A percentile compares a stretch with the other conserved stretches of the same genome.
phyloP scores from a whole-genome alignment of 2,329 filamentous ascomycete genomes.

The Trichoderma sp. region DNA sequence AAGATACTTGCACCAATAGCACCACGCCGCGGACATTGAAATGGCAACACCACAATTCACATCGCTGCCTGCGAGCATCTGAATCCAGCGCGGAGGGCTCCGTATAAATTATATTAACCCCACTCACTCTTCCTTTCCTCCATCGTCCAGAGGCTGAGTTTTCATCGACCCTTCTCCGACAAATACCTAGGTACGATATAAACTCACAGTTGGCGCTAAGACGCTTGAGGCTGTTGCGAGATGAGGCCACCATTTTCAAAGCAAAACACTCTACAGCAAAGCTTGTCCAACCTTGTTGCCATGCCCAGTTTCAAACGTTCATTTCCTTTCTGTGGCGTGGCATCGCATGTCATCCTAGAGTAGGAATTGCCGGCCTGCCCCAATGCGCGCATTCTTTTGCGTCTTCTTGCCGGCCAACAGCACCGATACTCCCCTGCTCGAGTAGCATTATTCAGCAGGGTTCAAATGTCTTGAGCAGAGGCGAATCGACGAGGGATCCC shows the following conservation, averaged over 20 bases:
- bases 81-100: background rate
- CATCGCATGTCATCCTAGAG: background rate
- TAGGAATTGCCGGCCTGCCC: background rate
- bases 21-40: background rate
- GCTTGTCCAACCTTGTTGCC: background rate
- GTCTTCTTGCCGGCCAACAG: background rate
- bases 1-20: background rate
- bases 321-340: background rate
- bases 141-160: slow-evolving; percentile 2
- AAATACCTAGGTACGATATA: background rate
- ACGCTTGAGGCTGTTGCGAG: background rate
- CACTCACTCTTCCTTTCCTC: background rate
- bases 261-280: background rate
- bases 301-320: background rate
- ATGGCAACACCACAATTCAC: background rate
- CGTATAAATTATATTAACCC: background rate
- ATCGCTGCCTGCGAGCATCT: background rate
- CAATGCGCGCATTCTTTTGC: background rate
- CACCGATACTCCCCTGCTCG: background rate
- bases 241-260: background rate
- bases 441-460: background rate
- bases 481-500: slow-evolving; percentile 4
- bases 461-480: background rate
- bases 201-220: background rate
- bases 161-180: background rate